Percentiles rank a stretch among this genome's conserved stretches.
Conservation (phyloP, 495 filamentous ascomycete genomes). For the Aspergillus homomorphus region DNA sequence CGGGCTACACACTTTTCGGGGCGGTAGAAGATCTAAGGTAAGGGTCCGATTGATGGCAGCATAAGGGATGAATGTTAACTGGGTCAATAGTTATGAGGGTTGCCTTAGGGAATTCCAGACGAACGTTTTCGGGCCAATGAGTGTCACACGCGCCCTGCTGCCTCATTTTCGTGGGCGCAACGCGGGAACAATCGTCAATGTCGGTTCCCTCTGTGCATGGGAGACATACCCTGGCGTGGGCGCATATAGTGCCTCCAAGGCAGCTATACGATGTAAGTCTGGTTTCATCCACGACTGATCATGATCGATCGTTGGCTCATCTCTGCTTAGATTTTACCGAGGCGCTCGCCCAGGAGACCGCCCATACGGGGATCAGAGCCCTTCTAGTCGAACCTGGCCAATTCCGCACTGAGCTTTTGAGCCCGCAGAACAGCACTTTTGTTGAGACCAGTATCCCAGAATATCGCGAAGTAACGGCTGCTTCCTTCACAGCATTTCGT, state of each 20-base stretch:
- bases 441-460: background rate
- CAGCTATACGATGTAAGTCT: conserved; percentile 4
- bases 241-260: conserved; percentile 7
- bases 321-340: conserved; percentile 4
- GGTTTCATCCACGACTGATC: too few species aligned
- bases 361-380: background rate
- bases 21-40: conserved; percentile 22
- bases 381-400: conserved; percentile 11
- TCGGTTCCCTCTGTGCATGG: conserved; percentile 4
- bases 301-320: background rate
- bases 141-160: conserved; percentile 2
- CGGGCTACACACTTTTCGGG: conserved; percentile 37
- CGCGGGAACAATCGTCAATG: conserved; percentile 7
- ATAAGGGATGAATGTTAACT: background rate
- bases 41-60: background rate
- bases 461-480: background rate
- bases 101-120: conserved; percentile 7
- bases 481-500: background rate
- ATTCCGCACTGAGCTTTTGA: conserved; percentile 9
- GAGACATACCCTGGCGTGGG: conserved; percentile 1
- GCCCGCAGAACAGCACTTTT: background rate
- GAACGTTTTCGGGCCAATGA: conserved; percentile 8
- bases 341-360: conserved; percentile 1
- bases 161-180: conserved; percentile 2
- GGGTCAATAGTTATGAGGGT: background rate